These are phyloP conservation scores for Rosa rugosa DNA, from an alignment of 306 rosid genomes.

Conservation along the genomic window DNA sequence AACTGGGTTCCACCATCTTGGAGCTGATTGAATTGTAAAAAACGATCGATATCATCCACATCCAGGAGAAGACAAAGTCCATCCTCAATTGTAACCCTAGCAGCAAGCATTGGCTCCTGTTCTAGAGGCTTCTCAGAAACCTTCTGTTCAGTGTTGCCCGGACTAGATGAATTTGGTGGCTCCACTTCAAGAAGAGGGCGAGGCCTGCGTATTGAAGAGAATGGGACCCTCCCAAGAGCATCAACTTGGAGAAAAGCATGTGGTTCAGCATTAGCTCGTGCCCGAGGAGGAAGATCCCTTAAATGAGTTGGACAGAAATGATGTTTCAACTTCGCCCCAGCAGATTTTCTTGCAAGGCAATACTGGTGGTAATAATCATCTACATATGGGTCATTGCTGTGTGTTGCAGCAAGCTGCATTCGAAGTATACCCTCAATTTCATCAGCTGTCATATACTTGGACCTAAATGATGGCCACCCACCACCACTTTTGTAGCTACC, in stretches of 20 bases:
- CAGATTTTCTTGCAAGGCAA: slow-evolving; percentile 76
- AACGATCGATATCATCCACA: slow-evolving; percentile 94
- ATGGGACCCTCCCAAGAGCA: slow-evolving; percentile 98
- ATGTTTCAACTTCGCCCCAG: slow-evolving; percentile 79
- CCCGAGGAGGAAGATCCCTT: slow-evolving; percentile 79
- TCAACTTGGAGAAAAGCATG: slow-evolving; percentile 99
- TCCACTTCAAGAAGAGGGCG: slow-evolving; percentile 99
- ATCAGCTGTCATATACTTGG: slow-evolving; percentile 79
- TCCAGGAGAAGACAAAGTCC: slow-evolving; percentile 94
- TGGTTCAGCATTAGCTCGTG: slow-evolving; percentile 77
- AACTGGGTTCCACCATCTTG: slow-evolving; percentile 74
- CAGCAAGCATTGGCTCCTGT: slow-evolving; percentile 96
- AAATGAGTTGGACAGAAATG: slow-evolving; percentile 87
- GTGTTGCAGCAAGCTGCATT: slow-evolving; percentile 95
- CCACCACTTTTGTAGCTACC: slow-evolving; percentile 47
- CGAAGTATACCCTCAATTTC: slow-evolving; percentile 88
- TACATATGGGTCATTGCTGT: slow-evolving; percentile 95
- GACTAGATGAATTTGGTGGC: slow-evolving; percentile 60
- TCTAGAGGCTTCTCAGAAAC: slow-evolving; percentile 88
- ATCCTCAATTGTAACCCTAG: slow-evolving; percentile 89
- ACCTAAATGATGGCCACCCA: slow-evolving; percentile 83
- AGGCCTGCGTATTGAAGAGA: slow-evolving; percentile 97
- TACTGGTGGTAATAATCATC: slow-evolving; percentile 97
- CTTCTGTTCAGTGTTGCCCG: slow-evolving; percentile 59
- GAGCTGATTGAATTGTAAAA: slow-evolving; percentile 80